Percentiles rank a stretch among this genome's conserved stretches.
phyloP scores from a whole-genome alignment of 495 filamentous ascomycete species.

The Aspergillus avenaceus region DNA sequence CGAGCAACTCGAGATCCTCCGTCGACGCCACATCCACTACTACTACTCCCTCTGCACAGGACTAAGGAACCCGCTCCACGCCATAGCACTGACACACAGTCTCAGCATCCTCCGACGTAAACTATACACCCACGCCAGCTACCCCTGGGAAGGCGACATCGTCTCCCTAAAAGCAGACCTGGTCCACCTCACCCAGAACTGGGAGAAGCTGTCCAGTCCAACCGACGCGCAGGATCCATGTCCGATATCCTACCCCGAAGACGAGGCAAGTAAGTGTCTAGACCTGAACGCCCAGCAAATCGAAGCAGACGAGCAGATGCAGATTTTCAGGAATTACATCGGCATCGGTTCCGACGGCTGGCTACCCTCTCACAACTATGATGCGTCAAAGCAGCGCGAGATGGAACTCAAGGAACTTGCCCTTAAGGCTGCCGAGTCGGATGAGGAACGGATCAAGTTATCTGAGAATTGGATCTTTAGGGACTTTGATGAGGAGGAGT shows the following conservation, averaged over 20 bases:
- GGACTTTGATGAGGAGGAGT: constrained; percentile 23
- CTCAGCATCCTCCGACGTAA: constrained; percentile 16
- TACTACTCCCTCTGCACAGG: constrained; percentile 18
- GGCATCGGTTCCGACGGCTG: constrained; percentile 22
- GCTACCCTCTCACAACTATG: constrained; percentile 16
- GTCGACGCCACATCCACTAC: constrained; percentile 25
- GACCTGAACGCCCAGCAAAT: constrained; percentile 10
- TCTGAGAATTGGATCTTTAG: constrained; percentile 26
- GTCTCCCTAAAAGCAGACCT: constrained; percentile 12
- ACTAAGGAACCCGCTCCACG: constrained; percentile 14
- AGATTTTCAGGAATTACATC: constrained; percentile 12
- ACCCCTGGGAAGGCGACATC: constrained; percentile 28
- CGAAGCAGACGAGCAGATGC: constrained; percentile 18
- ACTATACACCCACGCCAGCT: constrained; percentile 19
- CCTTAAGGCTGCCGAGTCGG: constrained; percentile 19
- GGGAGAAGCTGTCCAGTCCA: not conserved
- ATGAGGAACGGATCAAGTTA: constrained; percentile 14
- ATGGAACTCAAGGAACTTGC: constrained; percentile 15
- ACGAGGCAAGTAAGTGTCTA: constrained; percentile 14
- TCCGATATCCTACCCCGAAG: constrained; percentile 16
- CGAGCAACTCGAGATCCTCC: constrained; percentile 14
- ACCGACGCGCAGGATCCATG: constrained; percentile 1
- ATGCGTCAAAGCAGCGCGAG: constrained; percentile 13
- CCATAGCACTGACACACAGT: constrained; percentile 14
- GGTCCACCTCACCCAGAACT: not conserved